Conservation (phyloP, 805 yeast species). For the Wickerhamiella occidentalis region DNA sequence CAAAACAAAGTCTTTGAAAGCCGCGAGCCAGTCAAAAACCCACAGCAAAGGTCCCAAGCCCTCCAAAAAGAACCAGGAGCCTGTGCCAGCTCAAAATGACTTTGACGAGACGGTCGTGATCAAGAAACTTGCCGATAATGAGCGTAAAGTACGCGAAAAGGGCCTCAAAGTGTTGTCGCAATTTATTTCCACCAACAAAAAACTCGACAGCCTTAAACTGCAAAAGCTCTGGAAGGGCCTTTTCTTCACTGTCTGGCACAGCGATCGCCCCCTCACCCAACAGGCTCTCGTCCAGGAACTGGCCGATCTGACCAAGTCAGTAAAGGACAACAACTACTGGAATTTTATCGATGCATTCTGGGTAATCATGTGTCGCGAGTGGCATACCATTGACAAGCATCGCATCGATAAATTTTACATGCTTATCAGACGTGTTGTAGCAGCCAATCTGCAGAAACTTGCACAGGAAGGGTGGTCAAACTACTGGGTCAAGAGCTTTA, state of each 20-base stretch:
- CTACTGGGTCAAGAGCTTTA: slow-evolving; percentile 35
- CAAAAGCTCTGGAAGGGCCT: slow-evolving; percentile 95
- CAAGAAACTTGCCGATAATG: slow-evolving; percentile 19
- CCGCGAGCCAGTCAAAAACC: neutral
- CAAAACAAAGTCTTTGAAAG: slow-evolving; percentile 6
- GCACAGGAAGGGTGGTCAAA: slow-evolving; percentile 43
- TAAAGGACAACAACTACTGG: slow-evolving; percentile 33
- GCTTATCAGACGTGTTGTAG: slow-evolving; percentile 63
- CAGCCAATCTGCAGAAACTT: slow-evolving; percentile 50
- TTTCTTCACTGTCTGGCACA: slow-evolving; percentile 90
- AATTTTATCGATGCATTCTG: slow-evolving; percentile 66
- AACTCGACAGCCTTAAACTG: slow-evolving; percentile 39
- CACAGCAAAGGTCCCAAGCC: neutral
- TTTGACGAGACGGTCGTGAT: slow-evolving; percentile 12
- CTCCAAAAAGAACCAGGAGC: neutral
- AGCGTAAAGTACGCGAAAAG: slow-evolving; percentile 54
- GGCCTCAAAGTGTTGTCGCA: slow-evolving; percentile 55
- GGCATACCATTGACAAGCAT: slow-evolving; percentile 71
- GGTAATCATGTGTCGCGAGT: slow-evolving; percentile 64
- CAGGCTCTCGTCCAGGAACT: slow-evolving; percentile 66
- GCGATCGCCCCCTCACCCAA: slow-evolving; percentile 88
- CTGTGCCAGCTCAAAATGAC: neutral
- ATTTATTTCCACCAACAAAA: slow-evolving; percentile 38
- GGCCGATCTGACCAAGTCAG: slow-evolving; percentile 37
- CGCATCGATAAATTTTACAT: slow-evolving; percentile 79